Evolutionary conservation across 306 rosid species (phyloP).

Genomic region (Cyclanthera cordifolia): DNA sequence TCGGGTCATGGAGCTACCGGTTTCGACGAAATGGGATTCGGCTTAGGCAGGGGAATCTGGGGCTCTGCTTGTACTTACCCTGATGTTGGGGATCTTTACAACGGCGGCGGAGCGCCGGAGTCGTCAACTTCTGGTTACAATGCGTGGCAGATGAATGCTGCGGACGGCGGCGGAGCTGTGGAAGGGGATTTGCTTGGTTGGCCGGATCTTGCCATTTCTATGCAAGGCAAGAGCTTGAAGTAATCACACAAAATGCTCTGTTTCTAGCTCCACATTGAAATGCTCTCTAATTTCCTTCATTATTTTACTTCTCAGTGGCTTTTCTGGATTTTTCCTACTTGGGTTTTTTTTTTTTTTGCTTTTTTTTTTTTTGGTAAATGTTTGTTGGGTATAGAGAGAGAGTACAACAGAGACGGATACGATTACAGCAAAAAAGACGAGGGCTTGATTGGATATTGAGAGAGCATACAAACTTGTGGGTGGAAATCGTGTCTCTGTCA

Average conservation of each 20-base stretch:
- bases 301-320: neutral
- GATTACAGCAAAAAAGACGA: too few species aligned
- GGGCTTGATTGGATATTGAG: too few species aligned
- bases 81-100: conserved; percentile 17
- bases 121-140: neutral
- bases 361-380: neutral
- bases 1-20: neutral
- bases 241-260: neutral
- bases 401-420: too few species aligned
- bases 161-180: conserved; percentile 1
- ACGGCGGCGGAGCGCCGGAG: conserved; percentile 13
- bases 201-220: conserved; percentile 36
- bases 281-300: neutral
- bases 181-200: conserved; percentile 27
- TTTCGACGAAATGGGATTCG: conserved; percentile 28
- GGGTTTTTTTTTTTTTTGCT: neutral
- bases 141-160: conserved; percentile 27
- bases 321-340: neutral
- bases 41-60: conserved; percentile 24
- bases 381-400: too few species aligned
- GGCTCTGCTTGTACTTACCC: conserved; percentile 10
- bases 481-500: too few species aligned
- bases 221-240: conserved; percentile 22
- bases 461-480: too few species aligned
- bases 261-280: neutral